A percentile compares a stretch with the other conserved stretches of the same genome.
Evolutionary conservation across 352 stramenopile genomes (phyloP).

Genomic region (Nothophytophthora sp.): DNA sequence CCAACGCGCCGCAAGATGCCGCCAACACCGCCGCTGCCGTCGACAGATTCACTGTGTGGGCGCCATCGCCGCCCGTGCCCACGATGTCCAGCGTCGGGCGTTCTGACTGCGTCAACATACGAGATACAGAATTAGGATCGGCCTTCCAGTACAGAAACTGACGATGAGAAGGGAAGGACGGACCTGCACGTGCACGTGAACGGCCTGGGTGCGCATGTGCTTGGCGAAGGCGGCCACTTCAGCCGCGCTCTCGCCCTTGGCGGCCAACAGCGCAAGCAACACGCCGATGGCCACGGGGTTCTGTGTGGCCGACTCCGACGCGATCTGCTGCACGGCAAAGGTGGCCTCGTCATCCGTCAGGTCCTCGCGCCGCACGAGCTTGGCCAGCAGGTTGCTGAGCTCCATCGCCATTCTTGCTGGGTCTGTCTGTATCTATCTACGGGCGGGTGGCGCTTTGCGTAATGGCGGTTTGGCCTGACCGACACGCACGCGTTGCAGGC

Average conservation of each 20-base stretch:
- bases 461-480: no score
- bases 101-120: constrained; percentile 30
- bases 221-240: constrained; percentile 97
- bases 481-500: no score
- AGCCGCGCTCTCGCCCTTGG: constrained; percentile 93
- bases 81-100: constrained; percentile 97
- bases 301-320: constrained; percentile 53
- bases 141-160: neutral
- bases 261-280: constrained; percentile 93
- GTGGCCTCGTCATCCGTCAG: constrained; percentile 63
- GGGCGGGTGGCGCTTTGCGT: no score
- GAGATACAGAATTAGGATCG: constrained; percentile 8
- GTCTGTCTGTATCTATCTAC: no score
- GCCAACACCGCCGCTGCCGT: constrained; percentile 95
- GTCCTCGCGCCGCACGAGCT: constrained; percentile 72
- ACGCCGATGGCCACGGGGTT: constrained; percentile 87
- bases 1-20: constrained; percentile 91
- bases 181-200: constrained; percentile 70
- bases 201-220: constrained; percentile 95
- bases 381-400: constrained; percentile 73
- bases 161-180: constrained; percentile 5
- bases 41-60: constrained; percentile 98
- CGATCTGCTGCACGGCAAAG: constrained; percentile 73
- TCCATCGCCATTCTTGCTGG: constrained; percentile 50
- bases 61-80: constrained; percentile 97